Evolutionary conservation across 257 asterid genomes (phyloP), one percentile per base, ranked within the genome.

Genomic region (Verbena officinalis): DNA sequence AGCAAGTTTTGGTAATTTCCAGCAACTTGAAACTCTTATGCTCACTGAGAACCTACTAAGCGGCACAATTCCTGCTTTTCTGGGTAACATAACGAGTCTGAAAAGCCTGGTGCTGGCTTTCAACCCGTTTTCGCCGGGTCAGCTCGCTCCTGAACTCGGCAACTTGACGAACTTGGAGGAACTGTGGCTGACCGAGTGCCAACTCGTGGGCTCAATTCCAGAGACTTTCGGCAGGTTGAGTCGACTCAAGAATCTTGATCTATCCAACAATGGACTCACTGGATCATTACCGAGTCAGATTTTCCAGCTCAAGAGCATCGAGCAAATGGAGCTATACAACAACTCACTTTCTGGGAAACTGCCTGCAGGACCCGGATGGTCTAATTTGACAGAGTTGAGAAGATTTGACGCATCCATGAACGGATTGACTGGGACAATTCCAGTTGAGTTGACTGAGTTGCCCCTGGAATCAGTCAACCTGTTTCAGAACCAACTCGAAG

Each of bases 381-480:
- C 81, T 49, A 86, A 85, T 64, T 62, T 91, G 80, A 89, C 95
- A 0, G 52, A 22, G 68, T 80, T 91, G 80, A 77, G 92, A 65
- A 74, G 89, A 59, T 68, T 91, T 5, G 98, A 91, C 34, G 87
- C 75, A 1, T 84, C 98, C 0, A 73, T 70, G 81, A 91, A 91
- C 64, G 21, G 16, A 8, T 76, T 91, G 49, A 80, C 70, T 9
- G 98, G 98, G 60, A 62, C 20, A 14, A 88, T 91, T 59, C 98
- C 96, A 0, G 53, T 54, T 8, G 98, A 80, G 62, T 71, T 91
- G 68, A 84, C 94, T 62, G 78, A 76, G 59, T 73, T 91, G 80
- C 92, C 92, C 3, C 84, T 91, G 27, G 88, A 73, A 70, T 91
- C 98, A 0, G 86, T 91, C 64, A 83, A 80, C 55, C 64, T 91